These are phyloP conservation scores for Thyridium curvatum DNA, from an alignment of 2,329 filamentous ascomycete species.

Conservation along the genomic window DNA sequence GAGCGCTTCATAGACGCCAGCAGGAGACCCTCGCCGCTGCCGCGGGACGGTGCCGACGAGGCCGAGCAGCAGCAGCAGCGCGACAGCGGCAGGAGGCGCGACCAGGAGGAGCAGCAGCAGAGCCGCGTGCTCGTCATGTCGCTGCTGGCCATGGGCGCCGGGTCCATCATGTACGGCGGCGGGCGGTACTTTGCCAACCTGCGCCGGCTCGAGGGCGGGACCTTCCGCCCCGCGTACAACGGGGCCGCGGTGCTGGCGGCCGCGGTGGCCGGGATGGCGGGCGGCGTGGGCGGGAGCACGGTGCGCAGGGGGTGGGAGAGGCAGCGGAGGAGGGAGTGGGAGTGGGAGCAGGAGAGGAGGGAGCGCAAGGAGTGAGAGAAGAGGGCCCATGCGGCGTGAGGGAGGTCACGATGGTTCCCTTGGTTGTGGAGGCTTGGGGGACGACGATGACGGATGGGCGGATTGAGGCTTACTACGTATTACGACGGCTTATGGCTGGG, in stretches of 20 bases:
- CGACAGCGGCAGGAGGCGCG: conserved; percentile 12
- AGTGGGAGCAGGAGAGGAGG: too few relatives aligned
- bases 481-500: too few relatives aligned
- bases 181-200: conserved; percentile 38
- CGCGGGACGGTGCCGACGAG: conserved; percentile 1
- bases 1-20: too few relatives aligned
- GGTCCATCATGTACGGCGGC: conserved; percentile 40
- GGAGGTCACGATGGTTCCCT: too few relatives aligned
- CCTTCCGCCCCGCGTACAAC: conserved; percentile 28
- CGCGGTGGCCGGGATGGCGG: conserved; percentile 20
- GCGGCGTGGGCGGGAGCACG: conserved; percentile 19
- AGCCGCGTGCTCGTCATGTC: conserved; percentile 29
- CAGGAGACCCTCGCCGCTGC: conserved; percentile 9
- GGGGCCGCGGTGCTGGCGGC: conserved; percentile 20
- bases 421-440: too few relatives aligned
- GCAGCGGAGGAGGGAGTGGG: conserved; percentile 6
- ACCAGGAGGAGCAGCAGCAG: conserved; percentile 17
- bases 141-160: conserved; percentile 35
- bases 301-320: conserved; percentile 13
- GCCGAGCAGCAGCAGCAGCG: conserved; percentile 5
- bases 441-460: too few relatives aligned
- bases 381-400: too few relatives aligned
- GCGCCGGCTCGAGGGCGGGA: conserved; percentile 31
- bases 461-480: too few relatives aligned
- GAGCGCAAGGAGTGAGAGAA: too few relatives aligned